phyloP scores from a whole-genome alignment of 2,329 filamentous ascomycete genomes.

The Stagonosporopsis vannaccii region DNA sequence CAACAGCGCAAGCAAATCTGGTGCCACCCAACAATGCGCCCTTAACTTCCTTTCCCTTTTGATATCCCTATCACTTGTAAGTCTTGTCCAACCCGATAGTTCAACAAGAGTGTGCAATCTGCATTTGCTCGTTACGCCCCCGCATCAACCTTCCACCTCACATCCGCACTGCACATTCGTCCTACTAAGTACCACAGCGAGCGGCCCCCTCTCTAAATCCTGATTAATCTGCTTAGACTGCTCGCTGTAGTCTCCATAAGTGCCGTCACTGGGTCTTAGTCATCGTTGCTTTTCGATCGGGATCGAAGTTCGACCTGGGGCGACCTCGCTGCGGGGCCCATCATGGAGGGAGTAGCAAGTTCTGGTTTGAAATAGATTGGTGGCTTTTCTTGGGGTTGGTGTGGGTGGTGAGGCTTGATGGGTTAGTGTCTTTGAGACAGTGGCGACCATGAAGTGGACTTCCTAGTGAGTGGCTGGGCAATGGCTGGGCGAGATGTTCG shows the following conservation, averaged over 20 bases:
- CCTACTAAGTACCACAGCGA: not conserved
- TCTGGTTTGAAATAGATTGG: not conserved
- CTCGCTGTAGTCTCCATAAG: not conserved
- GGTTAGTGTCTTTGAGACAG: not conserved
- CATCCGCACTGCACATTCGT: not conserved
- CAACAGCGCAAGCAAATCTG: not conserved
- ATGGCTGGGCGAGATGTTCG: not conserved
- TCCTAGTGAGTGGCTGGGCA: too few species aligned
- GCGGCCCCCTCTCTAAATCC: not conserved
- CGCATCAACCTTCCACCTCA: not conserved
- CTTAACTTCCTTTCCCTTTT: not conserved
- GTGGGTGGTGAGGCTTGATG: not conserved
- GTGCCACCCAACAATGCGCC: not conserved
- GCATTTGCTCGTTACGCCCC: not conserved
- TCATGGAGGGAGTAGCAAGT: not conserved
- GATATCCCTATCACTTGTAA: not conserved
- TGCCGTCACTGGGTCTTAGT: not conserved
- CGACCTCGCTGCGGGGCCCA: too few species aligned
- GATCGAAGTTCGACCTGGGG: too few species aligned
- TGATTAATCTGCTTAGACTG: not conserved
- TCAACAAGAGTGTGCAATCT: not conserved
- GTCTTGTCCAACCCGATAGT: not conserved
- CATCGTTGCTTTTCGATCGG: too few species aligned
- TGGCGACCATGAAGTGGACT: too few species aligned
- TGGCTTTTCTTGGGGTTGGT: not conserved